Conservation (phyloP, 2,329 filamentous ascomycete species). For the Lachnellula subtilissima region DNA sequence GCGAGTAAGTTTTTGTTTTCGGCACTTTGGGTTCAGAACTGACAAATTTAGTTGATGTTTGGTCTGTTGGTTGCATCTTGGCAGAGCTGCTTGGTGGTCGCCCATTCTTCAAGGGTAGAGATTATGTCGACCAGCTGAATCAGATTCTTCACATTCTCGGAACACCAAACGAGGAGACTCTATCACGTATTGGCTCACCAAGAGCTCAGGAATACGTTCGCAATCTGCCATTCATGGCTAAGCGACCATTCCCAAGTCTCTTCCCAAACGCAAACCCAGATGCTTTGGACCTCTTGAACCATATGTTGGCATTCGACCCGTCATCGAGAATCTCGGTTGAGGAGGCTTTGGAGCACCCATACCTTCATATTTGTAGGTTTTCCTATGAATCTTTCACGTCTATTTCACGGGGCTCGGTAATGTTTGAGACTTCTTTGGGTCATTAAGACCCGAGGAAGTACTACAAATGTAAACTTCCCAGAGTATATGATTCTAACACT, state of each 20-base stretch:
- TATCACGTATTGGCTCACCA: constrained; percentile 88
- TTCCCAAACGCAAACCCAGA: constrained; percentile 96
- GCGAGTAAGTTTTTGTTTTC: constrained; percentile 67
- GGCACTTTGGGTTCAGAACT: constrained; percentile 1
- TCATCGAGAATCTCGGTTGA: constrained; percentile 91
- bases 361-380: constrained; percentile 69
- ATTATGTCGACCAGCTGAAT: constrained; percentile 99
- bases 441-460: not conserved
- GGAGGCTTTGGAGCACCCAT: constrained; percentile 90
- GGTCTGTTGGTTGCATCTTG: constrained; percentile 97
- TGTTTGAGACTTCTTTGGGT: not conserved
- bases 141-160: constrained; percentile 98
- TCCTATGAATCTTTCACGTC: too few relatives aligned
- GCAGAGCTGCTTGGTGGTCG: constrained; percentile 93
- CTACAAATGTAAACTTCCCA: too few relatives aligned
- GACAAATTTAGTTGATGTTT: constrained; percentile 77
- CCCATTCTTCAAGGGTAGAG: constrained; percentile 97
- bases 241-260: constrained; percentile 80
- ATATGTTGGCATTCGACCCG: constrained; percentile 96
- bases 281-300: constrained; percentile 89
- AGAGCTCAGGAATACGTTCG: constrained; percentile 97
- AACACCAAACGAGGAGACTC: constrained; percentile 91
- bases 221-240: constrained; percentile 91
- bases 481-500: not conserved
- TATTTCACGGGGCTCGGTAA: not conserved